Evolutionary conservation across 225 moss, liverwort and hornwort species (phyloP).

Genomic region (Physcomitrellopsis africana): DNA sequence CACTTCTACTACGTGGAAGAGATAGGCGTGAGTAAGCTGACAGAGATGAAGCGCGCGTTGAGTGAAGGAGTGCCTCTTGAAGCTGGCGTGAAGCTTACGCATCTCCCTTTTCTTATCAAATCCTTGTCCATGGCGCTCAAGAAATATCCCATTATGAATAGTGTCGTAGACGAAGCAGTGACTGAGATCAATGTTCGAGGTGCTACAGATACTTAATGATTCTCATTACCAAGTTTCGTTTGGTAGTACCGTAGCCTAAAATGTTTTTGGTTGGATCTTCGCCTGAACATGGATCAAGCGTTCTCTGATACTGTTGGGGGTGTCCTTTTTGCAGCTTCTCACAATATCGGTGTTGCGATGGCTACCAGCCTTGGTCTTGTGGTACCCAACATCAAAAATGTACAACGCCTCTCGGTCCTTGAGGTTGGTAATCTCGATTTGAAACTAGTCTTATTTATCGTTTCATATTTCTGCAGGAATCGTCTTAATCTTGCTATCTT

Average conservation of each 20-base stretch:
- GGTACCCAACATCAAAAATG: constrained; percentile 94
- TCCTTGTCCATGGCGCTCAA: constrained; percentile 79
- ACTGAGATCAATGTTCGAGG: constrained; percentile 82
- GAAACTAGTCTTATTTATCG: no score
- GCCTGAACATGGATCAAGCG: neutral
- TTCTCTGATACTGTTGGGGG: constrained; percentile 10
- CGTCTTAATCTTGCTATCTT: no score
- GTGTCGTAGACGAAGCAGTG: constrained; percentile 77
- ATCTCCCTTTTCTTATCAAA: constrained; percentile 88
- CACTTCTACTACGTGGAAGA: constrained; percentile 95
- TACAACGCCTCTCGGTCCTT: constrained; percentile 73
- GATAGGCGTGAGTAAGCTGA: constrained; percentile 69
- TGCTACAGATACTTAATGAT: neutral
- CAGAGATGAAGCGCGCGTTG: constrained; percentile 58
- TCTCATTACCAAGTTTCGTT: no score
- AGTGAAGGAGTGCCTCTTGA: constrained; percentile 51
- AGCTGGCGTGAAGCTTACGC: constrained; percentile 76
- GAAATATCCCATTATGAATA: constrained; percentile 84
- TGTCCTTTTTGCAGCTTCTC: constrained; percentile 62
- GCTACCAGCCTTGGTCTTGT: constrained; percentile 87
- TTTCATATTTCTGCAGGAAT: neutral
- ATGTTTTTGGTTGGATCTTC: no score
- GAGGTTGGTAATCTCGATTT: constrained; percentile 50
- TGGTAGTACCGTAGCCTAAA: no score
- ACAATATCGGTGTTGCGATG: constrained; percentile 91